Base-by-base conservation (phyloP, 495 filamentous ascomycete genomes). In the Sphaerosporella brunnea region DNA sequence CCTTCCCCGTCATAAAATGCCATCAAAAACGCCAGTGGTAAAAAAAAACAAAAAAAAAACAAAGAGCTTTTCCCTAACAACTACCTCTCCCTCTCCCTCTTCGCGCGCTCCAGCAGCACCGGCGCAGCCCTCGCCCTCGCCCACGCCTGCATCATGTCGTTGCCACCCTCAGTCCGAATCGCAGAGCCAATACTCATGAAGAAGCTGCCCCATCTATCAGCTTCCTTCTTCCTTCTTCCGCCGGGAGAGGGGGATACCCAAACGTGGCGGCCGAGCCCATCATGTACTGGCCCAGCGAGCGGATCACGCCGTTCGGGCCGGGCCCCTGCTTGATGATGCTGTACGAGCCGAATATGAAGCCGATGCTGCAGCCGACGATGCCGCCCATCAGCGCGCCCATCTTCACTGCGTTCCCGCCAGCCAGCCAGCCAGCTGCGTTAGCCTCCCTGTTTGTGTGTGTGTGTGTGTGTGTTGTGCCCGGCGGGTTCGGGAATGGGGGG, bases 131-230 rank as follows among this genome's bases (percentile, higher is more conserved):
- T 44, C 15, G 49, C 36, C 36, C 36, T 52, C 16, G 52, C 51
- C 4, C 51, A 59, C 13, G 48, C 48, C 35, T 59, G 45, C 48
- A 55, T 55, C 7, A 50, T 57, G 19, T 34, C 41, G 2, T 47
- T 21, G 11, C 25, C 15, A 21, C n/a, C 73, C 54, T 94, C 87
- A 15, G 85, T 81, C 60, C 90, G 80, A 56, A 97, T 95, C 16
- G 88, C 85, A 53, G 82, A 93, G 51, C 90, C 90, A 58, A 97
- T 94, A 30, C 82, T 87, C 90, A 97, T 97, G 73, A 97, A 97
- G 65, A 95, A 93, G 18, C 90, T 97, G 45, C 38, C 19, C 8
- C 19, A 2, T 16, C 32, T n/a, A 37, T 62, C 15, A 62, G 48
- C 35, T 5, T 15, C 36, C 20, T 15, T 39, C 15, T 39, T 39